Evolutionary conservation across 306 rosid species (phyloP).

Genomic region (Quillaja saponaria): DNA sequence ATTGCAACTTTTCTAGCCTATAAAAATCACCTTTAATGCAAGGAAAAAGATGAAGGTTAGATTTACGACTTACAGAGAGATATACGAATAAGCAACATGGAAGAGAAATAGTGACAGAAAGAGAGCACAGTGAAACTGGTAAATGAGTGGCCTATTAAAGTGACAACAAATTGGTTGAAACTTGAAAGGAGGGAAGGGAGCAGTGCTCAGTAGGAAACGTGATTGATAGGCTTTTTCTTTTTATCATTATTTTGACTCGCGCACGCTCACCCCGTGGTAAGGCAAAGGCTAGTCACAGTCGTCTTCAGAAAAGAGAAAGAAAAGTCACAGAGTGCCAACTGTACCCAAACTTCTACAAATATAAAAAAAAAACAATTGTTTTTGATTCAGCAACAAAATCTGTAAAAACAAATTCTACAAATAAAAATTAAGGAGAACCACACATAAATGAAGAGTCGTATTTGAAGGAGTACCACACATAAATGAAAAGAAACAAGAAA

Average conservation of each 20-base stretch:
- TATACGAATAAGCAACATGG: not conserved
- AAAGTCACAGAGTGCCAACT: too few species aligned
- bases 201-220: conserved; percentile 17
- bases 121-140: conserved; percentile 13
- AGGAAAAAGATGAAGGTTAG: conserved; percentile 4
- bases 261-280: too few species aligned
- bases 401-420: too few species aligned
- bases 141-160: not conserved
- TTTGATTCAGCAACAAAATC: too few species aligned
- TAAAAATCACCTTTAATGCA: not conserved
- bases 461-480: too few species aligned
- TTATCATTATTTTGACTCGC: conserved; percentile 3
- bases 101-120: not conserved
- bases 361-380: too few species aligned
- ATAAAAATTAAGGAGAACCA: too few species aligned
- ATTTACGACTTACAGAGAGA: conserved; percentile 35
- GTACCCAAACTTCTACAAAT: too few species aligned
- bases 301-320: too few species aligned
- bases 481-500: too few species aligned
- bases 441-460: too few species aligned
- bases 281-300: too few species aligned
- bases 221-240: not conserved
- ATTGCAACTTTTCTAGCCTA: conserved; percentile 33
- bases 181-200: conserved; percentile 11
- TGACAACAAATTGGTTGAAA: not conserved